Evolutionary conservation across 768 basidiomycete genomes (phyloP), one percentile per base, ranked within the genome.

Genomic region (Pluteus cervinus): DNA sequence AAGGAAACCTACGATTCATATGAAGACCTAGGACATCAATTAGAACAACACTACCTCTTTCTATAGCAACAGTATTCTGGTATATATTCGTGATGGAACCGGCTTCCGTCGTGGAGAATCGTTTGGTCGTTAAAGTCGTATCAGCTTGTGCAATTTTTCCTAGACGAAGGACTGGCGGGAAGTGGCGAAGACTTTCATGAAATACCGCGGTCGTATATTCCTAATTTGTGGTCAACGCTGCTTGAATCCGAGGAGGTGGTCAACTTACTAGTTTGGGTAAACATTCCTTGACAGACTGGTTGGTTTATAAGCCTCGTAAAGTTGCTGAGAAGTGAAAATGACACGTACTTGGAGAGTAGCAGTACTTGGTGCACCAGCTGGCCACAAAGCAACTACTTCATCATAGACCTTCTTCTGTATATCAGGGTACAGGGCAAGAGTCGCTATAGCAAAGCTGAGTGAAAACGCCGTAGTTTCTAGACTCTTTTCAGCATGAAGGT

Each of bases 361-460:
- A 7, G 46, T 33, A 9, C 52, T 44, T 5, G 67, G 57, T 5
- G 37, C 36, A 11, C 58, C 61, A 4, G 56, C 45, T 7, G 70
- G 68, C 65, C 71, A 73, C n/a, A 68, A 28, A 11, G 33, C 38
- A 5, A 35, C 23, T 4, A 62, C 49, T 37, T 76, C 72, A 23
- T 69, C 58, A 33, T 61, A 65, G 0, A 78, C 45, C 37, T 60
- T 69, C 18, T 63, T 52, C 46, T 79, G 76, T 22, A 58, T 57
- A 1, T 69, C 68, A 2, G 74, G 73, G 45, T 75, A 53, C 9
- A 76, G 54, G 4, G 76, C 76, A 6, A 79, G 52, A 8, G 71
- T 54, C 0, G 48, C 54, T 10, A 75, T 40, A 1, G 63, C 57
- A 39, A 73, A 73, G 25, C 57, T 55, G 4, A 73, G 54, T 0